Percentiles rank a stretch among this genome's conserved stretches.
These are phyloP conservation scores for Stagonosporopsis rhizophila DNA, from an alignment of 2,329 filamentous ascomycete species.

Conservation along the genomic window DNA sequence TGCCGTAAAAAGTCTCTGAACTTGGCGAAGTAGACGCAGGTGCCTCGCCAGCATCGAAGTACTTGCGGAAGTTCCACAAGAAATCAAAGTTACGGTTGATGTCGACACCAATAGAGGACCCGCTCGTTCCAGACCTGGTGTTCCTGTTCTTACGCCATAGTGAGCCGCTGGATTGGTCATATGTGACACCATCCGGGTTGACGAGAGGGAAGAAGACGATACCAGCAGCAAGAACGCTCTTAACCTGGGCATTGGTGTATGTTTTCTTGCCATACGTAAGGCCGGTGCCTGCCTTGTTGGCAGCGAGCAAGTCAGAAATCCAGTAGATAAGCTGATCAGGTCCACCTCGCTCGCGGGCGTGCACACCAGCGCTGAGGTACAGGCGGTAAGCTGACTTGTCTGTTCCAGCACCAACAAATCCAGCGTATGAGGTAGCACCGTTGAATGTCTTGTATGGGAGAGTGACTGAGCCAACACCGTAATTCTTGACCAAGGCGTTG, in stretches of 20 bases:
- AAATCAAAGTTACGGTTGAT: conserved; percentile 58
- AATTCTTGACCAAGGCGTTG: conserved; percentile 52
- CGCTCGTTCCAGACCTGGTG: conserved; percentile 49
- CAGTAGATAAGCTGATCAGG: conserved; percentile 66
- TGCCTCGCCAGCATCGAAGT: conserved; percentile 50
- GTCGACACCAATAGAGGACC: conserved; percentile 40
- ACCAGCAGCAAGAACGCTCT: conserved; percentile 59
- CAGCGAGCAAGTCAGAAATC: conserved; percentile 63
- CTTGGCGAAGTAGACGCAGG: conserved; percentile 55
- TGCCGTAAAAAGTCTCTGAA: conserved; percentile 61
- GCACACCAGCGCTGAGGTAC: conserved; percentile 62
- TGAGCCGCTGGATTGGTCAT: conserved; percentile 43
- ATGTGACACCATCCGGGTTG: conserved; percentile 47
- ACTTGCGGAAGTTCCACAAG: conserved; percentile 62
- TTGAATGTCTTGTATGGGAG: conserved; percentile 56
- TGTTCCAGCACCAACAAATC: conserved; percentile 56
- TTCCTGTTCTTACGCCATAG: conserved; percentile 50
- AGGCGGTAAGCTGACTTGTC: conserved; percentile 54
- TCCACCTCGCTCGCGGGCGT: conserved; percentile 65
- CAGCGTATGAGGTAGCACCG: conserved; percentile 50
- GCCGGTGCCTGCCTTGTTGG: conserved; percentile 58
- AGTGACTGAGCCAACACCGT: conserved; percentile 52
- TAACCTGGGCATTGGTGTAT: conserved; percentile 62
- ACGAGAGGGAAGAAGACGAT: conserved; percentile 59
- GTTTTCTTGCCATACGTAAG: conserved; percentile 60